phyloP scores from a whole-genome alignment of 352 stramenopile species.

The Phytophthora hibernalis region DNA sequence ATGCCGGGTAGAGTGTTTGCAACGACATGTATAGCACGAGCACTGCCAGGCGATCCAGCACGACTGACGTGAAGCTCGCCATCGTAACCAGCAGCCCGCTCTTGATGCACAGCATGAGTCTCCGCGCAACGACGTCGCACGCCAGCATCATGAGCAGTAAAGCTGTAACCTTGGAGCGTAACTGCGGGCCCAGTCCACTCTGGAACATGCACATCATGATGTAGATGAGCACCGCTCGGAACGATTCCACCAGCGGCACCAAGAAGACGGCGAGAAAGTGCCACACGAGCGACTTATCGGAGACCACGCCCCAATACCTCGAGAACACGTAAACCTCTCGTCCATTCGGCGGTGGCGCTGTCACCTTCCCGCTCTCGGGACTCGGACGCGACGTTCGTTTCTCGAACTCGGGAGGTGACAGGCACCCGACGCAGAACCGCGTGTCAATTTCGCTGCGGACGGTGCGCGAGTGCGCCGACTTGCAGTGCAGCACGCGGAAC shows the following conservation, averaged over 20 bases:
- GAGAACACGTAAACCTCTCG: conserved; percentile 83
- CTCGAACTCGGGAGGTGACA: conserved; percentile 59
- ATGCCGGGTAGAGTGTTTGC: conserved; percentile 56
- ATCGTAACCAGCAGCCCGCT: conserved; percentile 77
- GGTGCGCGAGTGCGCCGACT: conserved; percentile 50
- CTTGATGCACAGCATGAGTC: conserved; percentile 74
- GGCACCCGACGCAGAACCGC: conserved; percentile 70
- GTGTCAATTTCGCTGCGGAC: conserved; percentile 40
- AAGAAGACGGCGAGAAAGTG: conserved; percentile 72
- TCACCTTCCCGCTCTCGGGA: conserved; percentile 41
- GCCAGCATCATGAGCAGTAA: conserved; percentile 62
- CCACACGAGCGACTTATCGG: conserved; percentile 70
- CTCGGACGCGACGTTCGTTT: conserved; percentile 30
- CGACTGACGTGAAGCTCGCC: conserved; percentile 69
- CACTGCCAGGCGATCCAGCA: conserved; percentile 72
- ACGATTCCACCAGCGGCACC: conserved; percentile 69
- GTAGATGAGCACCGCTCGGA: conserved; percentile 76
- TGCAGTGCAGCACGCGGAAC: conserved; percentile 83
- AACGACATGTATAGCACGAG: conserved; percentile 69
- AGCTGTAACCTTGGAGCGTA: conserved; percentile 51
- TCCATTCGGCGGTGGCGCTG: conserved; percentile 3
- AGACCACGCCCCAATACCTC: conserved; percentile 84
- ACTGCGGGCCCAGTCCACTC: conserved; percentile 16
- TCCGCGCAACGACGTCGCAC: conserved; percentile 65
- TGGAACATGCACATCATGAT: conserved; percentile 62